Evolutionary conservation across 1,284 basidiomycete genomes (phyloP), one percentile per base, ranked within the genome.

Genomic region (Porodaedalea pini): DNA sequence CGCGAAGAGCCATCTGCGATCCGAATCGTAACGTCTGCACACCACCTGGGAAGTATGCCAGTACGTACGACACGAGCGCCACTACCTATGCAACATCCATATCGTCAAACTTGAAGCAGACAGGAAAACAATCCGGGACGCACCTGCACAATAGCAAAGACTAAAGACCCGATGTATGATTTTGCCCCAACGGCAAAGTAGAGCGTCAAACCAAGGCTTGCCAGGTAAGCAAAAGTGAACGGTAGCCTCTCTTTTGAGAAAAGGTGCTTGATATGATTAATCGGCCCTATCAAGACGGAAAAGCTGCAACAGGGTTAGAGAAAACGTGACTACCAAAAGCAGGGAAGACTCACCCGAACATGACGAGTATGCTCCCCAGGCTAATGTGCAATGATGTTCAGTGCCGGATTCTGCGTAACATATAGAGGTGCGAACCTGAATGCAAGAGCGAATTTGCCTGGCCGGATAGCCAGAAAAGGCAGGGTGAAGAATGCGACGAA

Each of bases 401-500:
- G 23, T 17, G 19, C 8, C n/a, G 39, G n/a, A 36, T 17, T 23
- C 49, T n/a, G 19, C 47, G 40, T 17, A 49, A 13, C 27, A 43
- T 51, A 52, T 4, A 13, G 7, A 50, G 13, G 23, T 8, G 54
- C 72, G 41, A 66, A 85, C 86, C 90, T 94, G 73, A 95, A 95
- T 0, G 92, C 84, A 17, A 95, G 75, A 0, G 92, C 93, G 69
- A 95, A 95, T 73, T 95, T 95, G 21, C 88, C 77, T 10, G 93
- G 92, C 57, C 90, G 90, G 53, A 95, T 63, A 5, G 86, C 87
- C 36, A 98, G 78, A 54, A 94, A 71, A 3, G 95, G 94, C 21
- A 97, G 76, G 13, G 92, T 94, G 60, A 98, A 70, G 76, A 99
- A 99, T 13, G 94, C 86, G 53, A 99, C 89, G 61, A 93, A 86